Conservation (phyloP, 208 protist genomes). For the Trypanosoma conorhini region DNA sequence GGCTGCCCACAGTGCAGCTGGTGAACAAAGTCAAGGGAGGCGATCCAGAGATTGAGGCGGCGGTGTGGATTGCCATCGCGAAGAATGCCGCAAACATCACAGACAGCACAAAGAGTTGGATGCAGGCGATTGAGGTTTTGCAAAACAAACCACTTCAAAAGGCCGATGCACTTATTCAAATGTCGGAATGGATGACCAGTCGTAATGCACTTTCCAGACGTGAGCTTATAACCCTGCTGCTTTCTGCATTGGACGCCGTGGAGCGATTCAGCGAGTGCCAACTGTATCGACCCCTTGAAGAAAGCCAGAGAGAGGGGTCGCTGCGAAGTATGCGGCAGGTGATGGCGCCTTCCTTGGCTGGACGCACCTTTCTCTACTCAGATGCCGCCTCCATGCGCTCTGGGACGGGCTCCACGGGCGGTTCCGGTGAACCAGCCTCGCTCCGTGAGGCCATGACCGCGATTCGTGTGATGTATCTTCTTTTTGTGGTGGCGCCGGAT, state of each 20-base stretch:
- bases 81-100: slow-evolving; percentile 29
- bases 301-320: not conserved
- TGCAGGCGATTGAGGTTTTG: slow-evolving; percentile 41
- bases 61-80: slow-evolving; percentile 69
- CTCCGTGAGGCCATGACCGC: slow-evolving; percentile 36
- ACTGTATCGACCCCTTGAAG: not conserved
- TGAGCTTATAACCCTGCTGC: slow-evolving; percentile 29
- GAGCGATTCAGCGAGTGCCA: slow-evolving; percentile 22
- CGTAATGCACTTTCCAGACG: slow-evolving; percentile 27
- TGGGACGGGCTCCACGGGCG: not conserved
- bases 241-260: slow-evolving; percentile 36
- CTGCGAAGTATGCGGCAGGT: slow-evolving; percentile 10
- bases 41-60: slow-evolving; percentile 60
- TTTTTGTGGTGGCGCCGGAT: slow-evolving; percentile 35
- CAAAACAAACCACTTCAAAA: slow-evolving; percentile 36
- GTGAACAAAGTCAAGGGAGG: slow-evolving; percentile 40
- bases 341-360: slow-evolving; percentile 13
- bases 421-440: slow-evolving; percentile 4
- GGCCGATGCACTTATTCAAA: slow-evolving; percentile 48
- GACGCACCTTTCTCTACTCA: slow-evolving; percentile 8
- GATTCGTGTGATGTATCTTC: slow-evolving; percentile 35
- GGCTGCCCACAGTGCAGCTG: slow-evolving; percentile 38
- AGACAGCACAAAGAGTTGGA: slow-evolving; percentile 46
- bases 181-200: slow-evolving; percentile 31
- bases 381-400: not conserved